Evolutionary conservation across 768 basidiomycete genomes (phyloP), one percentile per base, ranked within the genome.

Genomic region (Gloeostereum incarnatum): DNA sequence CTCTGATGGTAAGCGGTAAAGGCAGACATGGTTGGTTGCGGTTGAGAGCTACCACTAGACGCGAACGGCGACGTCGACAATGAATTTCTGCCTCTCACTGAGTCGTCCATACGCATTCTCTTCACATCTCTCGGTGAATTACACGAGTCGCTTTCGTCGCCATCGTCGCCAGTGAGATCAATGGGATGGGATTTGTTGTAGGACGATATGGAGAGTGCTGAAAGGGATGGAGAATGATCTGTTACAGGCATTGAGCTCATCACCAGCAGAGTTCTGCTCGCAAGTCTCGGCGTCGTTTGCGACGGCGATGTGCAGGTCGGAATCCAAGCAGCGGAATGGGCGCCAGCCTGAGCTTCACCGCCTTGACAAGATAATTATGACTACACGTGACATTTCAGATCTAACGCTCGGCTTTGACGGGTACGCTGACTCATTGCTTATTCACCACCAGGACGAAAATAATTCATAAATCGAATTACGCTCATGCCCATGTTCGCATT

Each of bases 81-180:
- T 23, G 19, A 34, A 31, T 13, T 9, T 34, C 13, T 29, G 11
- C 26, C 32, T 38, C 36, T 23, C 8, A 31, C 22, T 19, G 24
- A 38, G 21, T 33, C 24, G 24, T 69, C 68, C 30, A 60, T 59
- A 39, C 68, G 64, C 29, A 56, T 55, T 39, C 68, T 65, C 55
- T 72, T 73, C 43, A 62, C 51, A 43, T 50, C 55, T 53, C 61
- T 52, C 17, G 56, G 41, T 21, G 52, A 46, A 43, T 55, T 51
- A 47, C 59, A 52, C 39, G 51, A 57, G 42, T 63, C 62, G 49
- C 62, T 56, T 49, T 73, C 73, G 50, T 81, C 79, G 56, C n/a
- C n/a, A n/a, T 82, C 80, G 58, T 81, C 81, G 44, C 65, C 61
- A 18, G 80, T 84, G 44, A 85, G 68, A 65, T 84, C 82, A 55